Percentiles rank a stretch among this genome's conserved stretches.
phyloP scores from a whole-genome alignment of 2,329 filamentous ascomycete genomes.

The Knufia fluminis region DNA sequence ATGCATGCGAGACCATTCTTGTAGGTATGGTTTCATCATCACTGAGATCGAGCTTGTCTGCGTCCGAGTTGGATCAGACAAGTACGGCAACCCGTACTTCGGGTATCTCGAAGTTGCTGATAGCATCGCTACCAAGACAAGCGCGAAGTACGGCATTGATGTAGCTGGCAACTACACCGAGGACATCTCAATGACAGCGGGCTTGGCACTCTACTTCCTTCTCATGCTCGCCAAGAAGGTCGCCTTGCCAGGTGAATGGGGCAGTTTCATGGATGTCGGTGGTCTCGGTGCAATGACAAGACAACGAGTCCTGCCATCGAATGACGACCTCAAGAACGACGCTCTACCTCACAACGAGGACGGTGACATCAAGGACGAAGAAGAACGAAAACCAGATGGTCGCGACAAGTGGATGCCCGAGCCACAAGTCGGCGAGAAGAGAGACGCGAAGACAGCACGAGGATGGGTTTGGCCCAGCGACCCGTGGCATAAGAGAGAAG shows the following conservation, averaged over 20 bases:
- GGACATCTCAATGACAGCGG: slow-evolving; percentile 13
- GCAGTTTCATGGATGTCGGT: slow-evolving; percentile 53
- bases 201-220: slow-evolving; percentile 53
- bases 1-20: slow-evolving; percentile 86
- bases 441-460: slow-evolving; percentile 50
- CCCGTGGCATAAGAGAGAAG: slow-evolving; percentile 49
- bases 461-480: slow-evolving; percentile 57
- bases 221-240: slow-evolving; percentile 57
- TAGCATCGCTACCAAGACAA: slow-evolving; percentile 45
- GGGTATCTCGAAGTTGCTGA: slow-evolving; percentile 71
- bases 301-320: slow-evolving; percentile 34
- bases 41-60: slow-evolving; percentile 92
- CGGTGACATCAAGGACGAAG: slow-evolving; percentile 16
- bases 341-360: slow-evolving; percentile 7
- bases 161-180: slow-evolving; percentile 10
- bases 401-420: slow-evolving; percentile 57
- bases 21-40: slow-evolving; percentile 90
- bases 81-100: slow-evolving; percentile 64
- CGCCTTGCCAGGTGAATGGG: slow-evolving; percentile 47
- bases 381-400: slow-evolving; percentile 30
- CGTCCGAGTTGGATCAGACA: slow-evolving; percentile 64
- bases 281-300: slow-evolving; percentile 49
- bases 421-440: slow-evolving; percentile 49
- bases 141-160: slow-evolving; percentile 17
- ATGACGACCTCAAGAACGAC: slow-evolving; percentile 9